Percentiles rank a stretch among this genome's conserved stretches.
These are phyloP conservation scores for Calonectria crousiana DNA, from an alignment of 2,329 filamentous ascomycete genomes.

Conservation along the genomic window DNA sequence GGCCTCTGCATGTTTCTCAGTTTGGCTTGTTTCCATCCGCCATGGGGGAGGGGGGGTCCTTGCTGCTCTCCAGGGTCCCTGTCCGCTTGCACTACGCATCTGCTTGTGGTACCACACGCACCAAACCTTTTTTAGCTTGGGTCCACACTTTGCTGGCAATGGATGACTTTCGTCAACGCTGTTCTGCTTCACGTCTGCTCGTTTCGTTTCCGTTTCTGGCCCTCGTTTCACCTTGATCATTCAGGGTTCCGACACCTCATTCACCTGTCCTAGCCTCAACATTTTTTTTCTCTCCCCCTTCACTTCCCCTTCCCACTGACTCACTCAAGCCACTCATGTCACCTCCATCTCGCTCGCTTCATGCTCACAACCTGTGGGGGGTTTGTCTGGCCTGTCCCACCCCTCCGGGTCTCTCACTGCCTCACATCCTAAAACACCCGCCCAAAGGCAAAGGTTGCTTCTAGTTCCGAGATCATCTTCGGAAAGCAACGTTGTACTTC, in stretches of 20 bases:
- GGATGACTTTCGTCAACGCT: background rate
- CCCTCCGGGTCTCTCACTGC: slow-evolving; percentile 2
- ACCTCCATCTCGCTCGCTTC: slow-evolving; percentile 9
- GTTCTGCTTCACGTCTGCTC: slow-evolving; percentile 6
- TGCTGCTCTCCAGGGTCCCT: background rate
- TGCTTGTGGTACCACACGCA: background rate
- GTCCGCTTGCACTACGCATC: background rate
- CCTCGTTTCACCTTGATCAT: slow-evolving; percentile 21
- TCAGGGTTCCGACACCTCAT: slow-evolving; percentile 11
- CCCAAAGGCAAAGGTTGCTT: background rate
- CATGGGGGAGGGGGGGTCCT: background rate
- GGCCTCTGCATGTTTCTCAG: slow-evolving; percentile 27
- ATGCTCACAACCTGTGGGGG: slow-evolving; percentile 7
- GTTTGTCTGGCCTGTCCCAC: slow-evolving; percentile 15
- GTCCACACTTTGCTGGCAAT: slow-evolving; percentile 5
- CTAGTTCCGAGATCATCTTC: background rate
- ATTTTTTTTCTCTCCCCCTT: background rate
- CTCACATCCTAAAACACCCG: slow-evolving; percentile 9
- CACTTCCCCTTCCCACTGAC: background rate
- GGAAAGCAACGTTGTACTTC: background rate
- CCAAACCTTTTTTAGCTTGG: background rate
- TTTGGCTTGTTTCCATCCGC: slow-evolving; percentile 11
- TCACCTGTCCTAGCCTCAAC: slow-evolving; percentile 11
- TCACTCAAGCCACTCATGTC: slow-evolving; percentile 23
- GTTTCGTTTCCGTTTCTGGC: slow-evolving; percentile 26